Conservation (phyloP, 257 asterid species). For the Petunia axillaris region DNA sequence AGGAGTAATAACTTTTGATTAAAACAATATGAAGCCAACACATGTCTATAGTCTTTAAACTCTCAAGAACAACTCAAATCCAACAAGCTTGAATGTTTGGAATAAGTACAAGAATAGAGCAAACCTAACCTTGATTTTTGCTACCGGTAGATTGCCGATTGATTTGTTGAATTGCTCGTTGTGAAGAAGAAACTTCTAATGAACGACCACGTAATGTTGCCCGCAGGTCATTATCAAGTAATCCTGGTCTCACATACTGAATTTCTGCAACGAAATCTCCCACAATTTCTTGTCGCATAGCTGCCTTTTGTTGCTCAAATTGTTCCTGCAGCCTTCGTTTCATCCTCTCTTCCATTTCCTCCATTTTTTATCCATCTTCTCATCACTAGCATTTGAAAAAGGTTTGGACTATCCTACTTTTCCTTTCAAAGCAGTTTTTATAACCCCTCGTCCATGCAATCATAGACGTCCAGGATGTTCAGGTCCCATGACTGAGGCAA, state of each 20-base stretch:
- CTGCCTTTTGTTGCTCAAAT: background rate
- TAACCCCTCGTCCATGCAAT: too few species aligned
- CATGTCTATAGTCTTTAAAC: too few species aligned
- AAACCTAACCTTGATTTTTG: background rate
- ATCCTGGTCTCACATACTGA: background rate
- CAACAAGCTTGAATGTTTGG: too few species aligned
- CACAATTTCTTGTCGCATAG: background rate
- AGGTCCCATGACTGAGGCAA: background rate
- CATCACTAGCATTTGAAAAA: background rate
- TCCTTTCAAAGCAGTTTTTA: background rate
- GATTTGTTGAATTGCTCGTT: background rate
- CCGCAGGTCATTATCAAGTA: background rate
- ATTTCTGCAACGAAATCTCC: background rate
- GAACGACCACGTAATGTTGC: background rate
- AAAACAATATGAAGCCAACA: too few species aligned
- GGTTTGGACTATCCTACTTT: background rate
- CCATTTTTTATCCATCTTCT: background rate
- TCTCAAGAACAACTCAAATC: too few species aligned
- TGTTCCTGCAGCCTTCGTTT: background rate
- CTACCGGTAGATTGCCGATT: background rate
- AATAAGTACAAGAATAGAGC: too few species aligned
- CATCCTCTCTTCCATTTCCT: background rate
- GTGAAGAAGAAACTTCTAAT: background rate
- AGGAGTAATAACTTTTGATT: too few species aligned
- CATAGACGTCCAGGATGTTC: background rate